phyloP scores from a whole-genome alignment of 371 early-diverging fungal genomes.

The Actinomucor elegans region DNA sequence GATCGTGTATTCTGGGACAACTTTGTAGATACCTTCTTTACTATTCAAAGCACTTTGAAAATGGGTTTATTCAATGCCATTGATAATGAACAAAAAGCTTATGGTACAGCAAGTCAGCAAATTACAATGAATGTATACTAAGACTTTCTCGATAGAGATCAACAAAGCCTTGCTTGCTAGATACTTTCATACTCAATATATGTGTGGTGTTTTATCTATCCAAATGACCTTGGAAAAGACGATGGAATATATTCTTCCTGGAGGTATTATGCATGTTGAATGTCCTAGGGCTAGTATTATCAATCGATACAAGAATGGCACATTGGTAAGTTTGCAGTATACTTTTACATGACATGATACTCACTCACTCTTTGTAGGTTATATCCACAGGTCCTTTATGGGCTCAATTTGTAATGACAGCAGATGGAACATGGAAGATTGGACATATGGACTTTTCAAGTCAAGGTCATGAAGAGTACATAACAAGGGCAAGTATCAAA shows the following conservation, averaged over 20 bases:
- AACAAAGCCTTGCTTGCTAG: slow-evolving; percentile 26
- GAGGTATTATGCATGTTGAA: slow-evolving; percentile 36
- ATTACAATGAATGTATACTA: too few relatives aligned
- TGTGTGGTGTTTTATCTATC: slow-evolving; percentile 38
- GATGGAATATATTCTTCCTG: slow-evolving; percentile 38
- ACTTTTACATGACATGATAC: too few relatives aligned
- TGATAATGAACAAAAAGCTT: slow-evolving; percentile 19
- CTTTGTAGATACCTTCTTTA: slow-evolving; percentile 40
- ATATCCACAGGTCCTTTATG: slow-evolving; percentile 35
- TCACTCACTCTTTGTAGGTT: too few relatives aligned
- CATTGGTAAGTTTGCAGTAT: slow-evolving; percentile 40
- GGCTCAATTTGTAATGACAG: slow-evolving; percentile 24
- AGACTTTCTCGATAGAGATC: slow-evolving; percentile 36
- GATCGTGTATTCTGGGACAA: slow-evolving; percentile 35
- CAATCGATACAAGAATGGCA: slow-evolving; percentile 32
- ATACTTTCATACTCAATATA: slow-evolving; percentile 43
- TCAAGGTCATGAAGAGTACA: slow-evolving; percentile 36
- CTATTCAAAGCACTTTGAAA: slow-evolving; percentile 23
- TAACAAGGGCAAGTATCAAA: slow-evolving; percentile 16
- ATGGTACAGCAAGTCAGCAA: too few relatives aligned
- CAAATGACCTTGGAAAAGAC: slow-evolving; percentile 45
- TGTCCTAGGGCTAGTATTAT: slow-evolving; percentile 44
- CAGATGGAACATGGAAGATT: slow-evolving; percentile 34
- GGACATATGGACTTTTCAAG: slow-evolving; percentile 35
- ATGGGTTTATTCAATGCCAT: slow-evolving; percentile 30